Percentiles rank a stretch among this genome's conserved stretches.
Conservation (phyloP, 257 asterid genomes). For the Knoxia roxburghii region DNA sequence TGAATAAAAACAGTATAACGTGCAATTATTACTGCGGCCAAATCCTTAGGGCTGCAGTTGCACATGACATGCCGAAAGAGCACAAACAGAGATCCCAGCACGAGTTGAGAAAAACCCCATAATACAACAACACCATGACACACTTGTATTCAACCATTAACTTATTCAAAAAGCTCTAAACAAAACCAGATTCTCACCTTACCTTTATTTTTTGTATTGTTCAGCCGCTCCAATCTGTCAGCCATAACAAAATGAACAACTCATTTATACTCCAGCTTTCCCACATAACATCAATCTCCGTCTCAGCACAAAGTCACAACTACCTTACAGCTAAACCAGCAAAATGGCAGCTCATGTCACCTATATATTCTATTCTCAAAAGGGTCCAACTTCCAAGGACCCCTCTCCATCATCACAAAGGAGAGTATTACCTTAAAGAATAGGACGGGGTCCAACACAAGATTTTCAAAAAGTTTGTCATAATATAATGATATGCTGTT, state of each 20-base stretch:
- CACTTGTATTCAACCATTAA: neutral
- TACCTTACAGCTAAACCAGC: conserved; percentile 1
- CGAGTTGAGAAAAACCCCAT: no score
- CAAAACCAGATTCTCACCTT: no score
- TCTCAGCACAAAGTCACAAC: neutral
- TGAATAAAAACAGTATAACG: no score
- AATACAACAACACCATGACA: neutral
- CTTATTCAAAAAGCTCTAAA: neutral
- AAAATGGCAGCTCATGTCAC: neutral
- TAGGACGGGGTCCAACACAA: no score
- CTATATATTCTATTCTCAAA: neutral
- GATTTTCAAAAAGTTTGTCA: no score
- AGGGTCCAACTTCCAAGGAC: no score
- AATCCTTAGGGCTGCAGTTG: neutral
- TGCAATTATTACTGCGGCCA: neutral
- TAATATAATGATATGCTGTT: neutral
- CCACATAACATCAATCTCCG: neutral
- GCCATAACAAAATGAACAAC: neutral
- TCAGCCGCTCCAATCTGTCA: neutral
- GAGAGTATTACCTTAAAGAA: no score
- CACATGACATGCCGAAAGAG: conserved; percentile 4
- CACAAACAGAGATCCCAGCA: neutral
- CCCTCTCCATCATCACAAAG: no score
- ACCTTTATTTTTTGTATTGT: no score
- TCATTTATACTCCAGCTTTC: neutral